Conservation (phyloP, 306 rosid species). For the Trifolium pratense region DNA sequence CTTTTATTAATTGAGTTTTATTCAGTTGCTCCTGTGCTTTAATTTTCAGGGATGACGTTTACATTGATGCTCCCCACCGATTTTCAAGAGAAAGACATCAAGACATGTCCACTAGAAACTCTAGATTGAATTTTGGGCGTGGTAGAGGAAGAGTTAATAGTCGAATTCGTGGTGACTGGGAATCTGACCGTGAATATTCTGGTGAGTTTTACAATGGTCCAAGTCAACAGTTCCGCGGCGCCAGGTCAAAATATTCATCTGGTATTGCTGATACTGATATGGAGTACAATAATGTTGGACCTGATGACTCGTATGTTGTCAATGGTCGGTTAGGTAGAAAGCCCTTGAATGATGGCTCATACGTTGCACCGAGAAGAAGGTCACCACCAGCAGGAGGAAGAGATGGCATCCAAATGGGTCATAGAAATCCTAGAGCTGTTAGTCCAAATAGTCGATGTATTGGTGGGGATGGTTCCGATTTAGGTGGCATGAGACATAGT, state of each 20-base stretch:
- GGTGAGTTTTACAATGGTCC: constrained; percentile 69
- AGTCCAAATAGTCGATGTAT: constrained; percentile 74
- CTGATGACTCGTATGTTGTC: constrained; percentile 62
- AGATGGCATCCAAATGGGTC: constrained; percentile 64
- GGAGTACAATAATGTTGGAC: constrained; percentile 64
- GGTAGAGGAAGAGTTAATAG: constrained; percentile 68
- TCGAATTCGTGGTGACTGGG: constrained; percentile 64
- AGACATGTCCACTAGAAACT: constrained; percentile 66
- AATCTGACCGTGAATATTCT: constrained; percentile 62
- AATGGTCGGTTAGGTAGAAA: constrained; percentile 74
- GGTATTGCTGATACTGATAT: constrained; percentile 54
- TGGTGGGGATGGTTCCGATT: constrained; percentile 62
- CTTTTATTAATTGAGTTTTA: constrained; percentile 1
- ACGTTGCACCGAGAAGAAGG: constrained; percentile 69
- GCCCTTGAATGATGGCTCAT: constrained; percentile 61
- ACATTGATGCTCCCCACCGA: constrained; percentile 56
- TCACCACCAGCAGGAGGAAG: constrained; percentile 73
- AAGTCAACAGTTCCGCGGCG: constrained; percentile 63
- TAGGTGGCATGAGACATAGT: constrained; percentile 63
- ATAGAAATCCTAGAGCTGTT: constrained; percentile 62
- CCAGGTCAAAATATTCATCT: constrained; percentile 71
- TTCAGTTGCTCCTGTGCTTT: constrained; percentile 34
- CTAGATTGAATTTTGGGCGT: constrained; percentile 66
- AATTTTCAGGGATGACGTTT: constrained; percentile 72
- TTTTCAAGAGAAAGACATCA: constrained; percentile 76